A percentile compares a stretch with the other conserved stretches of the same genome.
Conservation (phyloP, 2,329 filamentous ascomycete genomes). For the Colletotrichum nymphaeae region DNA sequence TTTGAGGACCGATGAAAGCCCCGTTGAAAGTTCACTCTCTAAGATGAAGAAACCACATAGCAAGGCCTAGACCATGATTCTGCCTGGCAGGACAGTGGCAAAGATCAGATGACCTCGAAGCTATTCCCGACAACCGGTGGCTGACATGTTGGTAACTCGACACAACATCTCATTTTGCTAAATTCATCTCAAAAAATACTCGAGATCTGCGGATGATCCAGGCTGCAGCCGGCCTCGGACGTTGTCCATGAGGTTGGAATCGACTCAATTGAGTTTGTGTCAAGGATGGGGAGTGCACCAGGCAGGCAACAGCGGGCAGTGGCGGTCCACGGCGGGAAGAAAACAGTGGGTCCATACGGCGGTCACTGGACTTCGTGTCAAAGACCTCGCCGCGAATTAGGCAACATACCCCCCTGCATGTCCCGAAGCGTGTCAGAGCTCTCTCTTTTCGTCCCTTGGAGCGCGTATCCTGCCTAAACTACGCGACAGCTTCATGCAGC, state of each 20-base stretch:
- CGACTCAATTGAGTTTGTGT: not conserved
- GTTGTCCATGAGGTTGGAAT: not conserved
- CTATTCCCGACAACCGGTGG: not conserved
- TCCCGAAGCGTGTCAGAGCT: not conserved
- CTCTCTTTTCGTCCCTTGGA: not conserved
- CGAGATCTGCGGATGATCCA: not conserved
- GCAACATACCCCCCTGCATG: constrained; percentile 30
- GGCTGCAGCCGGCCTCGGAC: constrained; percentile 15
- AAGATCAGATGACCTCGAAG: not conserved
- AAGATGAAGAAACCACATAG: not conserved
- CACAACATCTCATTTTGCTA: not conserved
- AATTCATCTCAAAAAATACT: not conserved
- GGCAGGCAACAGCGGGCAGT: constrained; percentile 30
- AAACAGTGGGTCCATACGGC: not conserved
- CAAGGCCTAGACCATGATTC: not conserved
- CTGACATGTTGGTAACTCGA: not conserved
- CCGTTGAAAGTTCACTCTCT: not conserved
- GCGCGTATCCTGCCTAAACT: constrained; percentile 29
- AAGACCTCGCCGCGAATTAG: constrained; percentile 20
- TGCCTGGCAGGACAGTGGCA: constrained; percentile 9
- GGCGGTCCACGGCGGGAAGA: constrained; percentile 6
- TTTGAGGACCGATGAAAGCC: not conserved
- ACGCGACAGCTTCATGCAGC: not conserved
- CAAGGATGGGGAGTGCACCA: constrained; percentile 3
- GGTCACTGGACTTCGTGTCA: constrained; percentile 35